Percentiles rank a stretch among this genome's conserved stretches.
Evolutionary conservation across 352 stramenopile species (phyloP).

Genomic region (Elongisporangium prolatum): DNA sequence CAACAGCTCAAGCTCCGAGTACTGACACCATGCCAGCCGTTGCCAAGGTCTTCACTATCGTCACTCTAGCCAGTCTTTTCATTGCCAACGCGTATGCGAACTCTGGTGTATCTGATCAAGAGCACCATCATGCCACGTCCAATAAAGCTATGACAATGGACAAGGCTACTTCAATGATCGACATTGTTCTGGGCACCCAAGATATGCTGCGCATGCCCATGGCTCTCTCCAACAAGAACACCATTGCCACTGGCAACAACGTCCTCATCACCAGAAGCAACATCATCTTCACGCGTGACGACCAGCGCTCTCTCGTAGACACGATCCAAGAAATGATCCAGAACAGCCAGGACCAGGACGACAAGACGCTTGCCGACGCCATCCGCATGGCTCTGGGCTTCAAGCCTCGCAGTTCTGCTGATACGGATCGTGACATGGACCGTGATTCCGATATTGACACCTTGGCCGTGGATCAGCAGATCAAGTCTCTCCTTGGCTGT

Average conservation of each 20-base stretch:
- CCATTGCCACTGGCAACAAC: background rate
- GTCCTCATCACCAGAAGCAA: background rate
- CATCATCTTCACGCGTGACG: background rate
- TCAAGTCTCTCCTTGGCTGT: background rate
- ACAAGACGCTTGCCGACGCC: background rate
- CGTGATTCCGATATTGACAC: background rate
- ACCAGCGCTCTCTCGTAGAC: background rate
- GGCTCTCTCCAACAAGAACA: background rate
- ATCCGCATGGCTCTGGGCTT: background rate
- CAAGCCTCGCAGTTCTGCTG: background rate
- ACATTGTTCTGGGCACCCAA: background rate
- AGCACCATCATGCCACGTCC: background rate
- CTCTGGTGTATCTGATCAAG: background rate
- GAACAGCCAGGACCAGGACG: background rate
- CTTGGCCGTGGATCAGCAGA: background rate
- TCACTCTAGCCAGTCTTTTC: background rate
- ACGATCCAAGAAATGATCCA: background rate
- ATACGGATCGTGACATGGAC: too few species aligned
- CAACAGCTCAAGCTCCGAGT: too few species aligned
- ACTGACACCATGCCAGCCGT: background rate
- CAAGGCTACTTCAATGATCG: background rate
- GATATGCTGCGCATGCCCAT: background rate
- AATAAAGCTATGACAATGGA: too few species aligned
- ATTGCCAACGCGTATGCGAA: background rate
- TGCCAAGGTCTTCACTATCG: background rate